Conservation (phyloP, 306 rosid species). For the Rubus idaeus region DNA sequence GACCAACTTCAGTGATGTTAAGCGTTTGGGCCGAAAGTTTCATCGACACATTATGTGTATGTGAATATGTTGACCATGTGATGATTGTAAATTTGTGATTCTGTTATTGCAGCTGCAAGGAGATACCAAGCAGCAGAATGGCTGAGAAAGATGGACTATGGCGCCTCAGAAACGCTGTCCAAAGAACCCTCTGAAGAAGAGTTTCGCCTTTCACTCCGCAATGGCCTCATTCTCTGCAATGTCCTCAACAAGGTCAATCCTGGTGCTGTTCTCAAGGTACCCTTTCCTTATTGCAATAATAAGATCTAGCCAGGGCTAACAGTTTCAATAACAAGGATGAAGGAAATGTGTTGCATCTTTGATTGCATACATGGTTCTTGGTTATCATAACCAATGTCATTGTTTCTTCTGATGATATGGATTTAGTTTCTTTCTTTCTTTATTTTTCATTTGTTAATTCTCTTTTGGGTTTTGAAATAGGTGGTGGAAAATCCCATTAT, state of each 20-base stretch:
- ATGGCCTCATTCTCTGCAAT: conserved; percentile 94
- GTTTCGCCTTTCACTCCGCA: conserved; percentile 82
- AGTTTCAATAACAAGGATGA: background rate
- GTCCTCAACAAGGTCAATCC: conserved; percentile 95
- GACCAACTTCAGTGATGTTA: background rate
- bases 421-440: background rate
- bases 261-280: conserved; percentile 84
- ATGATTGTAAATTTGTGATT: background rate
- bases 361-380: background rate
- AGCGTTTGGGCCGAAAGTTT: background rate
- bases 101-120: conserved; percentile 53
- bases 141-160: conserved; percentile 88
- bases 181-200: conserved; percentile 85
- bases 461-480: conserved; percentile 26
- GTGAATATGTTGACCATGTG: background rate
- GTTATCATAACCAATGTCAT: background rate
- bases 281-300: background rate
- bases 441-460: background rate
- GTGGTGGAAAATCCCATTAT: conserved; percentile 78
- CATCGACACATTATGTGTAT: background rate
- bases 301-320: background rate
- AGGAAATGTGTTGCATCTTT: background rate
- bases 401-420: background rate
- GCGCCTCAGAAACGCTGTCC: conserved; percentile 58
- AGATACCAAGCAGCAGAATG: conserved; percentile 90